A percentile compares a stretch with the other conserved stretches of the same genome.
These are phyloP conservation scores for Ehretia macrophylla DNA, from an alignment of 257 asterid genomes.

Conservation along the genomic window DNA sequence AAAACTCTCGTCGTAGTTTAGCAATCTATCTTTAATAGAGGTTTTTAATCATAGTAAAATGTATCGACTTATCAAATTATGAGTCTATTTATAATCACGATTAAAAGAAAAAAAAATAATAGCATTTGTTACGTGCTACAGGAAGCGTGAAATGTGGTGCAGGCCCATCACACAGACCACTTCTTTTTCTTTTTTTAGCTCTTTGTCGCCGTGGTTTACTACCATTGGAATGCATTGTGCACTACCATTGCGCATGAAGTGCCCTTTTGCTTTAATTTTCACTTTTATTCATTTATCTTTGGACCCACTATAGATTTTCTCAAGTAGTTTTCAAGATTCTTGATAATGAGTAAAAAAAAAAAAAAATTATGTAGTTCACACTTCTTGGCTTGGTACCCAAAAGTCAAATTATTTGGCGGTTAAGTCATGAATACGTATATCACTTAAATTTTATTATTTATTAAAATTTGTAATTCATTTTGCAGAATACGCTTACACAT, in stretches of 20 bases:
- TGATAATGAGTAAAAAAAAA: not conserved
- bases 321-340: conserved; percentile 11
- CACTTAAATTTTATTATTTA: not conserved
- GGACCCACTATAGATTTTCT: conserved; percentile 54
- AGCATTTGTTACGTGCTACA: not conserved
- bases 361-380: too few relatives aligned
- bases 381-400: conserved; percentile 2
- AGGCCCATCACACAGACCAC: conserved; percentile 14
- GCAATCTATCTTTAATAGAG: too few relatives aligned
- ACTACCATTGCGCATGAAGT: conserved; percentile 45
- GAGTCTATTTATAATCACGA: too few relatives aligned
- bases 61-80: too few relatives aligned
- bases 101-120: not conserved
- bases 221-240: conserved; percentile 31
- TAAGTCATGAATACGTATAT: too few relatives aligned
- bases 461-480: not conserved
- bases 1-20: too few relatives aligned
- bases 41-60: too few relatives aligned
- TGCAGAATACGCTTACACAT: conserved; percentile 85
- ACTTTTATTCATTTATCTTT: conserved; percentile 28
- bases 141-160: conserved; percentile 6
- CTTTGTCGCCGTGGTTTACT: conserved; percentile 33
- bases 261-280: conserved; percentile 30
- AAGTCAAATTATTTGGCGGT: conserved; percentile 18
- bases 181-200: conserved; percentile 3